Base-by-base conservation (phyloP, 208 protist genomes). In the Polymyxa betae region DNA sequence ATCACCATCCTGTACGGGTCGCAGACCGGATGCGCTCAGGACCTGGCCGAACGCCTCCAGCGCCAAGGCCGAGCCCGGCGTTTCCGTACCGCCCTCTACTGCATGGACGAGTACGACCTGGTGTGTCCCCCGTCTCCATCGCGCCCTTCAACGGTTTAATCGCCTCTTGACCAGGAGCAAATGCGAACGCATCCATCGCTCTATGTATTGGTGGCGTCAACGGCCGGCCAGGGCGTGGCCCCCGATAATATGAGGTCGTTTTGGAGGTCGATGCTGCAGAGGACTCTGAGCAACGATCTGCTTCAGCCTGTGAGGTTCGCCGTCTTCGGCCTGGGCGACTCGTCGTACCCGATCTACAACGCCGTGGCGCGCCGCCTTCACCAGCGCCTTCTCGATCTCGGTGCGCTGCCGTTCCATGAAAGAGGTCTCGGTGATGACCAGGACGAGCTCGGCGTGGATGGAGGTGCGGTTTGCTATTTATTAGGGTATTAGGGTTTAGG, bases 351-450 rank as follows among this genome's bases (percentile, higher is more conserved):
- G 16, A 44, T 92, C 10, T 91, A 91, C 52, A 91, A 91, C 35
- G 90, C 90, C 38, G 90, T 91, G 10, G 90, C 90, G 24, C 24
- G 90, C 5, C 12, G 90, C 12, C 40, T 91, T 38, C 43, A 89
- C 35, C 90, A 91, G 45, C 44, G 90, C n/a, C 90, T 91, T 5
- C 45, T 91, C 0, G 90, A 91, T 88, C 88, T 91, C 12, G 90
- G 90, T 41, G 41, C 78, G 10, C n/a, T 45, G n/a, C n/a, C 89
- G 16, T 92, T 91, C 41, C 45, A 91, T 90, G 35, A 82, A n/a
- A 38, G 90, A 90, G 90, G 90, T 10, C 87, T 91, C 32, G 90
- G 90, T 54, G 90, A 91, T 64, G 90, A 91, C 77, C 90, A 91
- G 49, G 24, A 88, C 88, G 88, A 91, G 5, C 90, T 91, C 12